Conservation (phyloP, 345 rosid species). For the Syzygium jambos region DNA sequence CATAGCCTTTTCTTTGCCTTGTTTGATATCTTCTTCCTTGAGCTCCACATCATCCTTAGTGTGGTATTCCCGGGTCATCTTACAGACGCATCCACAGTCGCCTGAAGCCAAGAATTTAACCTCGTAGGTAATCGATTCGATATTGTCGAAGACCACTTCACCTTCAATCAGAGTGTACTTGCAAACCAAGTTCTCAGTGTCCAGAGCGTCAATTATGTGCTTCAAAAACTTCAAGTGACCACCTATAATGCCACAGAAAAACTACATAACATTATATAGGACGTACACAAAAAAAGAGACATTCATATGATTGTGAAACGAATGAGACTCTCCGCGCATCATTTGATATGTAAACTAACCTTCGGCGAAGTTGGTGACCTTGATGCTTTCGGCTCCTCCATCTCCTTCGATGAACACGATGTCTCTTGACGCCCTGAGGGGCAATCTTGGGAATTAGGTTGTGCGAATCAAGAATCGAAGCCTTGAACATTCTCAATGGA, state of each 20-base stretch:
- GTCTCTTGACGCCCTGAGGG: neutral
- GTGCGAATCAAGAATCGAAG: neutral
- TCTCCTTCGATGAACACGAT: neutral
- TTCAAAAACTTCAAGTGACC: constrained; percentile 3
- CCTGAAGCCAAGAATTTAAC: constrained; percentile 8
- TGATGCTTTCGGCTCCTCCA: neutral
- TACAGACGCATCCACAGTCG: constrained; percentile 12
- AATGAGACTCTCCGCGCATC: too few species aligned
- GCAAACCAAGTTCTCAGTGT: constrained; percentile 3
- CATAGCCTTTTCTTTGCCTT: neutral
- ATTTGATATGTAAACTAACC: neutral
- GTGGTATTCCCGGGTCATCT: constrained; percentile 13
- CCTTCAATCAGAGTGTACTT: constrained; percentile 21
- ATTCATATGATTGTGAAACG: too few species aligned
- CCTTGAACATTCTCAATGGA: neutral
- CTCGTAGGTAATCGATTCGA: constrained; percentile 12
- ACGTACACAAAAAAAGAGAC: too few species aligned
- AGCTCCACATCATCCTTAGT: constrained; percentile 5
- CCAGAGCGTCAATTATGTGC: constrained; percentile 24
- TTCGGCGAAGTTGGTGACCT: neutral
- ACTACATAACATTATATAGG: too few species aligned
- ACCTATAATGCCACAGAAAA: neutral
- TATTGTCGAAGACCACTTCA: constrained; percentile 8
- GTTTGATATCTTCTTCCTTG: constrained; percentile 13
- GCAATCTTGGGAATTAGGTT: neutral